Evolutionary conservation across 139 green algal genomes (phyloP), one percentile per base, ranked within the genome.

Genomic region (Choricystis sp.): DNA sequence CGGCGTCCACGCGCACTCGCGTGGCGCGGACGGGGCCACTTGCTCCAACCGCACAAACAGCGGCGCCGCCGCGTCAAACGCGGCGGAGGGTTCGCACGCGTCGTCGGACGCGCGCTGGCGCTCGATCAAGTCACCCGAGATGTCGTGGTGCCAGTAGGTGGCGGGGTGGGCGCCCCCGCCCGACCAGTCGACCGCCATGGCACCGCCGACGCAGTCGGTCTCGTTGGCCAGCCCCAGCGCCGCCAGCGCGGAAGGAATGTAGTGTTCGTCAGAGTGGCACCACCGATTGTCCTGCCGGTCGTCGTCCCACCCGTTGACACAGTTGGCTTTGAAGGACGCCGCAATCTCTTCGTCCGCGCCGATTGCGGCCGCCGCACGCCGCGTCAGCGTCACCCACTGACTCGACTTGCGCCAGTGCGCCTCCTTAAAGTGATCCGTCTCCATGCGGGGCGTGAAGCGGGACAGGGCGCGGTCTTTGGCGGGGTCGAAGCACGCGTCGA

Each of bases 191-290:
- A 40, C 49, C 20, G 59, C 26, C 25, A n/a, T 61, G 52, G 28
- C 26, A 19, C 26, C 16, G 19, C 63, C 63, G 19, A 61, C 19
- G 56, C 72, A 75, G 21, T 67, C 63, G 1, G 66, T 74, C 29
- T 72, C 70, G 16, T 73, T 49, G 20, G 69, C 70, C 55, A 61
- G 29, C 21, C 56, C 59, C 26, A 59, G 31, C 21, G n/a, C 30
- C 1, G 74, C 70, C 56, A 80, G 60, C 31, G 77, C 62, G 27
- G 63, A 75, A 14, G 74, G 69, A 5, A 77, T 66, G 59, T 77
- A 77, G 66, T 80, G 74, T 55, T 77, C 67, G 61, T 67, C 67
- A 1, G 26, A 57, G 61, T 48, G 63, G 67, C 70, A 69, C 65
- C 64, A 64, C 60, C 22, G 22, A 64, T 4, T 14, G 4, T 19